Conservation (phyloP, 805 yeast genomes). For the Wickerhamiella galacta region DNA sequence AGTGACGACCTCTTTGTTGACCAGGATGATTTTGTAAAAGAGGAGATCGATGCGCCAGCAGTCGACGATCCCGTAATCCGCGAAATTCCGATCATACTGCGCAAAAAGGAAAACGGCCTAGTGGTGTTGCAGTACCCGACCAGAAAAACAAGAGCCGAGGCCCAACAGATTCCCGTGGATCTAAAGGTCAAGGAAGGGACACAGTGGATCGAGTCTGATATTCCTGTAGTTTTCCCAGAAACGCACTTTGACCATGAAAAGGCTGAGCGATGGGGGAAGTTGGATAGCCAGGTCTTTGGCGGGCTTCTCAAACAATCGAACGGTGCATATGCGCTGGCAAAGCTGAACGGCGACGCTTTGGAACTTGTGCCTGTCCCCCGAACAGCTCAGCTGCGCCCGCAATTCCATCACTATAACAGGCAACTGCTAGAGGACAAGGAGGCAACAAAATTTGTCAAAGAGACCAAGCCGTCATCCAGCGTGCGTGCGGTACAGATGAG, state of each 20-base stretch:
- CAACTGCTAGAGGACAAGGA: slow-evolving; percentile 28
- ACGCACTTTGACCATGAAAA: slow-evolving; percentile 51
- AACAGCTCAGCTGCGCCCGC: slow-evolving; percentile 66
- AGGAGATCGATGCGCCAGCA: slow-evolving; percentile 1
- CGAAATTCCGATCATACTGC: slow-evolving; percentile 41
- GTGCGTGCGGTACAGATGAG: slow-evolving; percentile 62
- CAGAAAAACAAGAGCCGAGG: slow-evolving; percentile 16
- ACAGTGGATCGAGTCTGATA: slow-evolving; percentile 52
- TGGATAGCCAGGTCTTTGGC: slow-evolving; percentile 42
- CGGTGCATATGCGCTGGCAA: slow-evolving; percentile 24
- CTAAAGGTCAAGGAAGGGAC: slow-evolving; percentile 45
- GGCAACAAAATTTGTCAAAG: slow-evolving; percentile 25
- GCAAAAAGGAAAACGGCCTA: slow-evolving; percentile 20
- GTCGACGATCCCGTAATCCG: slow-evolving; percentile 42
- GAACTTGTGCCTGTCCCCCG: slow-evolving; percentile 49
- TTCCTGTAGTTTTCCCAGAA: slow-evolving; percentile 48
- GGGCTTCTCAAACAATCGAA: slow-evolving; percentile 39
- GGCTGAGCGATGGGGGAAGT: slow-evolving; percentile 46
- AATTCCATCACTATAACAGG: slow-evolving; percentile 62
- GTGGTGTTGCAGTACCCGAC: slow-evolving; percentile 47
- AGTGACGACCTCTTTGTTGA: slow-evolving; percentile 4
- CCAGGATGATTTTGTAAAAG: neutral
- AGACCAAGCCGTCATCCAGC: slow-evolving; percentile 24
- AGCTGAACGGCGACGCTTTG: slow-evolving; percentile 32
- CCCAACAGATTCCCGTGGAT: slow-evolving; percentile 18